Percentiles rank a stretch among this genome's conserved stretches.
These are phyloP conservation scores for Fomitopsis serialis DNA, from an alignment of 768 basidiomycete species.

Conservation along the genomic window DNA sequence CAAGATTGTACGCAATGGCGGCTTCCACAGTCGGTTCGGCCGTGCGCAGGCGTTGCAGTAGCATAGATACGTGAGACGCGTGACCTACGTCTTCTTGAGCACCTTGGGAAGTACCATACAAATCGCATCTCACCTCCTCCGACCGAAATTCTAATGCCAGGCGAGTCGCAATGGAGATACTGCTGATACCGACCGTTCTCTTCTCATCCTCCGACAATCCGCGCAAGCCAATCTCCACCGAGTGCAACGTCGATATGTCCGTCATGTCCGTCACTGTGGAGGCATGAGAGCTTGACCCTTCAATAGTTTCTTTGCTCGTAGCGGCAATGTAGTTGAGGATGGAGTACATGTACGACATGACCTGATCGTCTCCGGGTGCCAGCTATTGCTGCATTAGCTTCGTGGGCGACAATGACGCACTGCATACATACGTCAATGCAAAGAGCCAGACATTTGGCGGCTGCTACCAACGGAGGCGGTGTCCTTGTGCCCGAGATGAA, in stretches of 20 bases:
- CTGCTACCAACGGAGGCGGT: constrained; percentile 74
- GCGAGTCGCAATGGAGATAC: constrained; percentile 85
- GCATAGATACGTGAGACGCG: constrained; percentile 88
- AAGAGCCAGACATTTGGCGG: constrained; percentile 84
- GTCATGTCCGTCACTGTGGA: constrained; percentile 20
- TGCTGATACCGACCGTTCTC: constrained; percentile 79
- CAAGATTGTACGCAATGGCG: constrained; percentile 86
- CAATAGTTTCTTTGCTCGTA: constrained; percentile 71
- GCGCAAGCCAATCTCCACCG: constrained; percentile 57
- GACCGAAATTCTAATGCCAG: constrained; percentile 82
- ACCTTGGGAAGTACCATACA: background rate
- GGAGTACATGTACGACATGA: constrained; percentile 96
- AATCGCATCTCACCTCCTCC: constrained; percentile 59
- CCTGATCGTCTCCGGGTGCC: constrained; percentile 80
- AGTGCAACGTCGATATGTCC: constrained; percentile 48
- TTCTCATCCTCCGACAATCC: constrained; percentile 81
- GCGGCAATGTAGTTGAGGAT: constrained; percentile 88
- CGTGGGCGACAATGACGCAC: background rate
- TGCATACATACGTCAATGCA: constrained; percentile 67
- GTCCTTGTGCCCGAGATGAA: constrained; percentile 70
- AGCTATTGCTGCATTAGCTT: constrained; percentile 38
- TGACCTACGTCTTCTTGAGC: constrained; percentile 49
- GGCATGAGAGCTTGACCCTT: constrained; percentile 41
- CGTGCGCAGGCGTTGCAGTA: constrained; percentile 78
- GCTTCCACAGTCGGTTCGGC: constrained; percentile 88